phyloP scores from a whole-genome alignment of 192 early-diverging fungal species.

The Rhizophlyctis rosea region DNA sequence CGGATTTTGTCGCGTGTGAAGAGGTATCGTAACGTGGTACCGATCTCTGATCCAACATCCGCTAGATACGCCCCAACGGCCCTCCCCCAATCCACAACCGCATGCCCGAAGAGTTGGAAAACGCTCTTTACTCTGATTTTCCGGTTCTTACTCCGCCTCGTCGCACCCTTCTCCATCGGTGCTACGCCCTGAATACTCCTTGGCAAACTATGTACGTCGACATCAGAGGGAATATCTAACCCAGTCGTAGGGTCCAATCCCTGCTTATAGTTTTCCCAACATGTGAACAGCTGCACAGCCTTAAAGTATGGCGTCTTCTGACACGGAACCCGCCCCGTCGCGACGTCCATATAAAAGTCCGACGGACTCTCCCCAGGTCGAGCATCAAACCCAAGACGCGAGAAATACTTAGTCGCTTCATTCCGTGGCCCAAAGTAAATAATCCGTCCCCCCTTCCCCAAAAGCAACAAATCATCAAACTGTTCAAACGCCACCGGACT shows the following conservation, averaged over 20 bases:
- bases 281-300: slow-evolving; percentile 43
- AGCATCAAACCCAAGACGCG: slow-evolving; percentile 42
- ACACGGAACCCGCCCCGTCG: slow-evolving; percentile 52
- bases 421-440: slow-evolving; percentile 61
- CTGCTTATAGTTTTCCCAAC: slow-evolving; percentile 34
- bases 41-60: slow-evolving; percentile 23
- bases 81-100: not conserved
- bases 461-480: slow-evolving; percentile 69
- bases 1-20: slow-evolving; percentile 17
- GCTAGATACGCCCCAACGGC: slow-evolving; percentile 7
- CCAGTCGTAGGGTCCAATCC: slow-evolving; percentile 7
- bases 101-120: not conserved
- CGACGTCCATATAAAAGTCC: slow-evolving; percentile 70
- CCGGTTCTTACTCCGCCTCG: not conserved
- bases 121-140: not conserved
- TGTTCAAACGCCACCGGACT: slow-evolving; percentile 59
- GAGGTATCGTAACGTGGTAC: slow-evolving; percentile 4
- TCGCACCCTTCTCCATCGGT: not conserved
- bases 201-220: no score
- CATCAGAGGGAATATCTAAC: no score
- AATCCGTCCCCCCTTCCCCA: slow-evolving; percentile 67
- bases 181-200: no score
- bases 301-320: slow-evolving; percentile 34
- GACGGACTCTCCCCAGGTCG: slow-evolving; percentile 43
- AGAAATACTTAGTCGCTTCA: slow-evolving; percentile 50